Evolutionary conservation across 2,329 filamentous ascomycete species (phyloP), one percentile per base, ranked within the genome.

Genomic region (Hortaea werneckii): DNA sequence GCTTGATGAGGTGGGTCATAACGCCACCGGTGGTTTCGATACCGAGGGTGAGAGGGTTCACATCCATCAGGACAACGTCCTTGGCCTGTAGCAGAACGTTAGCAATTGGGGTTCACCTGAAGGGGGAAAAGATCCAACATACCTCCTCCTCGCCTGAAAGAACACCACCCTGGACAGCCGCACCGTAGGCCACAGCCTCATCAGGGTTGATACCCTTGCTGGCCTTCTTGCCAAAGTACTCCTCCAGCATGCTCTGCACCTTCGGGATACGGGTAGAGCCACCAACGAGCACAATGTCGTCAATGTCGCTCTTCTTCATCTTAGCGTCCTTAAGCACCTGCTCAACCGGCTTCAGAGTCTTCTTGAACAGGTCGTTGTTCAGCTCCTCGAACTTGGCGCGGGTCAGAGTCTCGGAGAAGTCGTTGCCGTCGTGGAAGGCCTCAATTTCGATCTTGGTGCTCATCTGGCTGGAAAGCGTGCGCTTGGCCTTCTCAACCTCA

Each of bases 131-230:
- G n/a, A 26, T 27, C 12, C 30, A 27, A 34, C 52, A 47, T 45
- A 56, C 57, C 54, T 56, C 84, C 64, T 84, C 79, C 73, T 95
- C 87, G 57, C 88, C 88, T 58, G 88, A 85, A 52, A 98, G 78
- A 64, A 96, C 82, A 83, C 89, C 90, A 74, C 85, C 92, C 75
- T 98, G 92, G 59, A 96, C 88, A 58, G 92, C 90, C 54, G 92
- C 92, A 74, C 92, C 92, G 68, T 89, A 96, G 65, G 92, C 92
- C 59, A 96, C 92, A 74, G 92, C 92, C 78, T 96, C 92, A 65
- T 98, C 92, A 60, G 92, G 92, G 81, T 96, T 96, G 69, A 98
- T 95, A 73, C 88, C 87, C 87, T 96, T 96, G 79, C 85, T 89
- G 60, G 89, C 88, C 78, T 92, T 89, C 86, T 96, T 96, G 70